Evolutionary conservation across 2,329 filamentous ascomycete species (phyloP).

Genomic region (Trichophyton simii): DNA sequence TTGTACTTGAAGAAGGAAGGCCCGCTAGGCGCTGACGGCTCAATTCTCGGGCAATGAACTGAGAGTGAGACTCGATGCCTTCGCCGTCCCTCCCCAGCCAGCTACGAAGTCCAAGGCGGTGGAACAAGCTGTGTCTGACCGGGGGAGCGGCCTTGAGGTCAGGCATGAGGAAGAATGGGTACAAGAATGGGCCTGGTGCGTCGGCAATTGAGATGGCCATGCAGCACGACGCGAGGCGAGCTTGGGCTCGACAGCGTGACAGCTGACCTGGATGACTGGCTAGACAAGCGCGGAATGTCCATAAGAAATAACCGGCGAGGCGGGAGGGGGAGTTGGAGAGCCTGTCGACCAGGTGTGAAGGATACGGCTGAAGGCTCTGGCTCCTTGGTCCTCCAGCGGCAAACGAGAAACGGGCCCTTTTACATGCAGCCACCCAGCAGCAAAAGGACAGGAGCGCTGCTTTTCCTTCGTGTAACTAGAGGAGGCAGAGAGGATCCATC

Average conservation of each 20-base stretch:
- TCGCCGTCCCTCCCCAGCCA: slow-evolving; percentile 31
- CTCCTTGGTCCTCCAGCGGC: not conserved
- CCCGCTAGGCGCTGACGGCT: not conserved
- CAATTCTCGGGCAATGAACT: slow-evolving; percentile 3
- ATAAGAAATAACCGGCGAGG: slow-evolving; percentile 18
- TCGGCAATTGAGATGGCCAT: slow-evolving; percentile 34
- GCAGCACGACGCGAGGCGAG: slow-evolving; percentile 22
- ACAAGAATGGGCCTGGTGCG: slow-evolving; percentile 26
- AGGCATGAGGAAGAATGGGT: slow-evolving; percentile 23
- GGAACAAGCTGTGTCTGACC: slow-evolving; percentile 35
- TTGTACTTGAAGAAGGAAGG: not conserved
- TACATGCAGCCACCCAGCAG: not conserved
- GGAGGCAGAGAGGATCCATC: not conserved
- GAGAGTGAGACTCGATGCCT: slow-evolving; percentile 5
- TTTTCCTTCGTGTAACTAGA: slow-evolving; percentile 1
- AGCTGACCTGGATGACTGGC: slow-evolving; percentile 25
- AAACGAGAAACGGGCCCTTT: not conserved
- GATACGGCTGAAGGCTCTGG: not conserved
- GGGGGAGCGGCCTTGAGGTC: slow-evolving; percentile 24
- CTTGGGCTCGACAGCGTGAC: slow-evolving; percentile 20
- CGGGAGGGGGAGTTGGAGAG: not conserved
- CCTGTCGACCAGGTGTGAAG: not conserved
- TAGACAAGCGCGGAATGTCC: slow-evolving; percentile 24
- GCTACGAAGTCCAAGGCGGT: slow-evolving; percentile 31
- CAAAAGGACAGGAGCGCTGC: not conserved